These are phyloP conservation scores for Coemansia sp. DNA, from an alignment of 192 early-diverging fungal species.

Conservation along the genomic window DNA sequence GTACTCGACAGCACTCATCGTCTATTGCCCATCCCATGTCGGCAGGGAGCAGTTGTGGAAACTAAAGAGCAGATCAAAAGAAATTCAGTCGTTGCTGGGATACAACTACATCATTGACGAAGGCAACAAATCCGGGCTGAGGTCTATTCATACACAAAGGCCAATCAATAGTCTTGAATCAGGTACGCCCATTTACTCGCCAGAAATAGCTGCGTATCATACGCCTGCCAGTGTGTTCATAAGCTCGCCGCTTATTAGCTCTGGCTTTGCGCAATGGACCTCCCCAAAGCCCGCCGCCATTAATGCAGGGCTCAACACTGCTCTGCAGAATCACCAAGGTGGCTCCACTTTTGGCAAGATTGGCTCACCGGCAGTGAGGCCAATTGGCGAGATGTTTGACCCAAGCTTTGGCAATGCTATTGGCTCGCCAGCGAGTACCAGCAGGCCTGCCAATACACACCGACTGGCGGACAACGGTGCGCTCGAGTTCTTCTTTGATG, in stretches of 20 bases:
- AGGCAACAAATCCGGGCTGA: not conserved
- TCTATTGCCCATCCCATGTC: not conserved
- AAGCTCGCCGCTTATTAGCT: not conserved
- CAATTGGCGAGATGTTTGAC: slow-evolving; percentile 1
- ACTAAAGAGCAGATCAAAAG: not conserved
- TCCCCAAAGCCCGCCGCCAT: not conserved
- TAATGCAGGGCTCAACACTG: not conserved
- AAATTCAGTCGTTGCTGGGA: not conserved
- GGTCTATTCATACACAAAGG: not conserved
- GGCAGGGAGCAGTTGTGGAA: not conserved
- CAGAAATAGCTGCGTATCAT: not conserved
- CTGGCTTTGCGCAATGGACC: not conserved
- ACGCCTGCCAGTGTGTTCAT: not conserved
- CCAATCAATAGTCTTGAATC: not conserved
- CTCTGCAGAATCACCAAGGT: not conserved
- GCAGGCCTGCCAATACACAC: not conserved
- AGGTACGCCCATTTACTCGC: not conserved
- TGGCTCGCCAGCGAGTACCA: not conserved
- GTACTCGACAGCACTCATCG: not conserved
- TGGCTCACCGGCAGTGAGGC: not conserved
- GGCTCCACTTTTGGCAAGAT: not conserved
- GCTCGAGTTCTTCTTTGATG: slow-evolving; percentile 3
- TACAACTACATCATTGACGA: not conserved
- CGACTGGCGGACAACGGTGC: not conserved
- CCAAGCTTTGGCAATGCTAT: not conserved